Percentiles rank a stretch among this genome's conserved stretches.
Conservation (phyloP, 192 early-diverging fungal genomes). For the Backusella circina region DNA sequence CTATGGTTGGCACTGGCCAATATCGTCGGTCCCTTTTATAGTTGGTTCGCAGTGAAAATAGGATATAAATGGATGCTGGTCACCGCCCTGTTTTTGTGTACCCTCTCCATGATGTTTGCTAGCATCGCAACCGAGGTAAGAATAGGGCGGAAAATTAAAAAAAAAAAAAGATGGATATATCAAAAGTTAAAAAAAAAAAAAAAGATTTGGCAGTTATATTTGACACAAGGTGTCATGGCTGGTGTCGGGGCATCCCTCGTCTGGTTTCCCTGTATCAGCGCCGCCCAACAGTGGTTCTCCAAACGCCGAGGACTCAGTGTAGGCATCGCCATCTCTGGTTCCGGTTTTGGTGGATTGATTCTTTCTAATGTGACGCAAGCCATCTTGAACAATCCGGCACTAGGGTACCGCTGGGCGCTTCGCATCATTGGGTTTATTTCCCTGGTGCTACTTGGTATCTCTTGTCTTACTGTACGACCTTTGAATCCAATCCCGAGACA, state of each 20-base stretch:
- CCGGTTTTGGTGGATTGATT: conserved; percentile 60
- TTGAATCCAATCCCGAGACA: conserved; percentile 9
- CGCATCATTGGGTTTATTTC: conserved; percentile 28
- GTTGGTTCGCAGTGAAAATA: neutral
- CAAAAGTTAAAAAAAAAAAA: neutral
- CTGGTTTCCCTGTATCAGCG: conserved; percentile 21
- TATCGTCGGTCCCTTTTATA: conserved; percentile 11
- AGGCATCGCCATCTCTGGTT: conserved; percentile 68
- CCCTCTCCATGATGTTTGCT: conserved; percentile 15
- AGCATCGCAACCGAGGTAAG: conserved; percentile 13
- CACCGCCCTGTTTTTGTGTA: conserved; percentile 7
- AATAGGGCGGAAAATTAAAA: neutral
- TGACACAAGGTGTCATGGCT: conserved; percentile 43
- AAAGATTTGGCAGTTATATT: conserved; percentile 38
- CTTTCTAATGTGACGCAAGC: conserved; percentile 10
- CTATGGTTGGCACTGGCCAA: conserved; percentile 19
- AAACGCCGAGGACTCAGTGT: conserved; percentile 63
- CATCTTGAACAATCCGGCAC: neutral
- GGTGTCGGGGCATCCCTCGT: conserved; percentile 30
- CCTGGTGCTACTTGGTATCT: conserved; percentile 7
- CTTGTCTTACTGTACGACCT: conserved; percentile 7
- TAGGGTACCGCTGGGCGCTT: conserved; percentile 21
- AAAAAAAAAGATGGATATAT: neutral
- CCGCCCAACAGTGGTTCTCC: conserved; percentile 61
- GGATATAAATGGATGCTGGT: conserved; percentile 21